Base-by-base conservation (phyloP, 768 basidiomycete species). In the Tephrocybe sp. region DNA sequence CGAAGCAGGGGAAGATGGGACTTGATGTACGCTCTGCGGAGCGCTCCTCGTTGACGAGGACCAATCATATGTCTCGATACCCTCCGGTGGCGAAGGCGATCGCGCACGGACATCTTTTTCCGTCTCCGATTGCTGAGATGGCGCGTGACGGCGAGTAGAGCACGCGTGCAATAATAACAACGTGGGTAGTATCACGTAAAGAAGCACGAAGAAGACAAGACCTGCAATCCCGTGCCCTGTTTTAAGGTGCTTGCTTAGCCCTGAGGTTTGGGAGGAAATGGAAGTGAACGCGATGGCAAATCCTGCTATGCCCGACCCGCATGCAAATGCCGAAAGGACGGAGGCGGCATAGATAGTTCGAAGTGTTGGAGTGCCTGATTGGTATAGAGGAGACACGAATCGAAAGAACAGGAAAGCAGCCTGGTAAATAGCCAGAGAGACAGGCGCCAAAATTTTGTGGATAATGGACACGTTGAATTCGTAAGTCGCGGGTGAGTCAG, bases 171-270 rank as follows among this genome's bases (percentile, higher is more conserved):
- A n/a, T 61, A 70, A 49, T 53, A 75, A 54, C 48, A 80, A 50
- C 49, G 70, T 44, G 29, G 80, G 84, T 15, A 80, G 54, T 34
- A 81, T 33, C 25, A 66, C 70, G 61, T 88, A 91, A 18, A 90
- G 66, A 31, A 72, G 74, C 33, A 79, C 50, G 61, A 86, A 87
- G 13, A 91, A 75, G 15, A 76, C 76, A 36, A 91, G 67, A 27
- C 86, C 85, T 1, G 77, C 82, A 61, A 74, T 71, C 25, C 84
- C 80, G 59, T 91, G 90, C 7, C 64, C 61, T 1, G 89, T 90
- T 50, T 68, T 71, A 38, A 90, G 57, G 52, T 69, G 73, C 13
- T 56, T 42, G 36, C 59, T 54, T 34, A n/a, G n/a, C n/a, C 64
- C 61, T 24, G 56, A 50, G n/a, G 57, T 53, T 33, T 66, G 56